Evolutionary conservation across 164 flowering plant genomes (phyloP).

Genomic region (Santalum album): DNA sequence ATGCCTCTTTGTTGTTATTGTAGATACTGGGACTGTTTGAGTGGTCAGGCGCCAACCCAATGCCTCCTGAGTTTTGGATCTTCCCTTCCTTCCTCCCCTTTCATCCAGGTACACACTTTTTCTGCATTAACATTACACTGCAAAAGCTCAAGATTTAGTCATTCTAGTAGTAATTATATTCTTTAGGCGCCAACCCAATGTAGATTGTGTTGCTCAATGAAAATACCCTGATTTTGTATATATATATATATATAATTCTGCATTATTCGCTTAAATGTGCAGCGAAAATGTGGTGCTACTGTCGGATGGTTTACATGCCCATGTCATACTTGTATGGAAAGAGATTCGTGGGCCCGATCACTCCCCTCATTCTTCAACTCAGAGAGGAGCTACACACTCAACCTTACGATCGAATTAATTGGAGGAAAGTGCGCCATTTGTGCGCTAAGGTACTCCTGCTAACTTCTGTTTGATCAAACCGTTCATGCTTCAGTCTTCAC

Average conservation of each 20-base stretch:
- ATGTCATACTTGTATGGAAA: constrained; percentile 48
- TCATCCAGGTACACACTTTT: constrained; percentile 22
- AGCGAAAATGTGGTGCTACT: constrained; percentile 43
- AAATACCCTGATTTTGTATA: neutral
- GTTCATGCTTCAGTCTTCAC: too few species aligned
- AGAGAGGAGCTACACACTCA: constrained; percentile 22
- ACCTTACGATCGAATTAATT: constrained; percentile 22
- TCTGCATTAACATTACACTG: neutral
- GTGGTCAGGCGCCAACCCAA: constrained; percentile 39
- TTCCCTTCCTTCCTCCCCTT: constrained; percentile 26
- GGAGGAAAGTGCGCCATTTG: constrained; percentile 23
- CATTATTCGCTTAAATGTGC: constrained; percentile 1
- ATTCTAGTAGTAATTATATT: too few species aligned
- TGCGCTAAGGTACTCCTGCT: constrained; percentile 17
- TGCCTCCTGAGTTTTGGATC: constrained; percentile 41
- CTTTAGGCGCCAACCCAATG: neutral
- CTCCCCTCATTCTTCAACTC: constrained; percentile 17
- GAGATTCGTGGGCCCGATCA: constrained; percentile 17
- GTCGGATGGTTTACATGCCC: constrained; percentile 46
- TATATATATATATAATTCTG: too few species aligned
- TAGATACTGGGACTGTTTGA: constrained; percentile 36
- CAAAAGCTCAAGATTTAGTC: neutral
- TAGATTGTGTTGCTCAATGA: neutral
- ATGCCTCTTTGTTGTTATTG: constrained; percentile 16
- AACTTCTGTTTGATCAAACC: too few species aligned